phyloP scores from a whole-genome alignment of 1,284 basidiomycete genomes.

The Boletellus deceptivus region DNA sequence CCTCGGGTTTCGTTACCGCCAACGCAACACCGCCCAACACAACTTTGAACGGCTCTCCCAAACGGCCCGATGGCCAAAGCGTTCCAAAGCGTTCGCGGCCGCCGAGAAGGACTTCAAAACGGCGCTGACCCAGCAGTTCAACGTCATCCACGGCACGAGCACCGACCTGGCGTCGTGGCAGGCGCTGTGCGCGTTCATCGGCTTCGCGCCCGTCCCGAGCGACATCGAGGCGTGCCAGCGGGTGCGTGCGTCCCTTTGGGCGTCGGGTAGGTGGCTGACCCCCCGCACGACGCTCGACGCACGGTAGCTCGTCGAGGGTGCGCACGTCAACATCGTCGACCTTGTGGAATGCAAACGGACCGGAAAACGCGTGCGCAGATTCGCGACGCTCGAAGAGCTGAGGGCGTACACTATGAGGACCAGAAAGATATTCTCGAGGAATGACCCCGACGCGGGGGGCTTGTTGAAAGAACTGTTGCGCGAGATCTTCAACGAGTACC shows the following conservation, averaged over 20 bases:
- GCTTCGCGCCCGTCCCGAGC: neutral
- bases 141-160: neutral
- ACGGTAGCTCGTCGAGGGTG: neutral
- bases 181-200: neutral
- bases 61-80: neutral
- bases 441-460: neutral
- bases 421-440: neutral
- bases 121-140: constrained; percentile 1
- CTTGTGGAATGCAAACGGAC: constrained; percentile 1
- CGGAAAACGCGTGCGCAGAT: neutral
- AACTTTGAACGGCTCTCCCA: neutral
- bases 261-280: too few species aligned
- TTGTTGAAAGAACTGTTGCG: constrained; percentile 1
- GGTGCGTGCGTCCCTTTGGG: constrained; percentile 1
- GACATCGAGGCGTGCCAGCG: neutral
- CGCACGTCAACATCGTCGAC: constrained; percentile 4
- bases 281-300: neutral
- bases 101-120: neutral
- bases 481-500: neutral
- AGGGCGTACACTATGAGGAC: neutral
- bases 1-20: neutral
- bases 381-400: constrained; percentile 1
- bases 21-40: neutral
- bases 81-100: neutral
- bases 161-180: constrained; percentile 2